A percentile compares a stretch with the other conserved stretches of the same genome.
Evolutionary conservation across 805 yeast genomes (phyloP).

Genomic region (Ogataea siamensis): DNA sequence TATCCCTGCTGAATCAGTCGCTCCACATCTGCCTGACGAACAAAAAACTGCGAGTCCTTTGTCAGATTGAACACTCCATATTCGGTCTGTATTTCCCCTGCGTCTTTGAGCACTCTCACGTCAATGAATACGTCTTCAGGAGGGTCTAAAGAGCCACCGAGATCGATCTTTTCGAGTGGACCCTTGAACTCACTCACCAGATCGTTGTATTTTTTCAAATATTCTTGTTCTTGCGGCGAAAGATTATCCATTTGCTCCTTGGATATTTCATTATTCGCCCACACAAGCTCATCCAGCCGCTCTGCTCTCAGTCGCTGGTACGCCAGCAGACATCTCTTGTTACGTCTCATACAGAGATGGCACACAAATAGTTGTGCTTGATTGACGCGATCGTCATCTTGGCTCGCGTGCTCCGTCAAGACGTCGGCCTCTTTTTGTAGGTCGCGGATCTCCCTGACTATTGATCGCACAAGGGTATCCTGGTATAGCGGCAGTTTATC

Average conservation of each 20-base stretch:
- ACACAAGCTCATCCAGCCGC: slow-evolving; percentile 61
- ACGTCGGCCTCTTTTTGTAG: slow-evolving; percentile 56
- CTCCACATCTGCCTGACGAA: slow-evolving; percentile 91
- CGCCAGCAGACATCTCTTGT: slow-evolving; percentile 86
- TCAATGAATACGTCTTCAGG: slow-evolving; percentile 91
- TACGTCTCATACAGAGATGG: slow-evolving; percentile 75
- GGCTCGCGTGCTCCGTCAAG: slow-evolving; percentile 33
- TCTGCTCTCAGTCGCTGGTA: slow-evolving; percentile 73
- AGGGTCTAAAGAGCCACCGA: slow-evolving; percentile 86
- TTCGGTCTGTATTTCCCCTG: slow-evolving; percentile 96
- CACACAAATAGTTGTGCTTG: slow-evolving; percentile 69
- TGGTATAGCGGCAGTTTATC: slow-evolving; percentile 69
- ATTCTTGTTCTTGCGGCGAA: slow-evolving; percentile 79
- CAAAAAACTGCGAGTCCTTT: slow-evolving; percentile 92
- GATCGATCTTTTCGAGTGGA: slow-evolving; percentile 75
- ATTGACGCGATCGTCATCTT: slow-evolving; percentile 39
- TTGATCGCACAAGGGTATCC: slow-evolving; percentile 64
- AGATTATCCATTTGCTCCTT: slow-evolving; percentile 45
- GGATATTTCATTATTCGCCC: slow-evolving; percentile 63
- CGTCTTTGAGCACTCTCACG: slow-evolving; percentile 88
- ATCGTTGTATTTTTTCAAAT: slow-evolving; percentile 67
- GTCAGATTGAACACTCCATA: slow-evolving; percentile 93
- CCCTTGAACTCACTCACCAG: slow-evolving; percentile 75
- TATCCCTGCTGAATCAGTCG: slow-evolving; percentile 92
- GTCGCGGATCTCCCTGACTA: slow-evolving; percentile 69